Evolutionary conservation across 129 eudicot species (phyloP).

Genomic region (Flaveria robusta): DNA sequence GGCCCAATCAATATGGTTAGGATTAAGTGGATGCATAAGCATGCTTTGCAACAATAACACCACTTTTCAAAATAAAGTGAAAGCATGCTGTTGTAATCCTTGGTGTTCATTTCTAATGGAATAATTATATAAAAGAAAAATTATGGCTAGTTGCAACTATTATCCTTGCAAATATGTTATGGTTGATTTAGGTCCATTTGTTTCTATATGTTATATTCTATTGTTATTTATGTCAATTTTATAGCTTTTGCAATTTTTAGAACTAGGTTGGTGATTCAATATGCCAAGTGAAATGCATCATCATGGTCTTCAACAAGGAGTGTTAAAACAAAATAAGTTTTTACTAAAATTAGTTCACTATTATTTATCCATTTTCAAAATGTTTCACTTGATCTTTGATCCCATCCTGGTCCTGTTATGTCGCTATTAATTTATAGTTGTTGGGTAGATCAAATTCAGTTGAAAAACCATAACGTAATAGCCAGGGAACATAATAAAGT

Average conservation of each 20-base stretch:
- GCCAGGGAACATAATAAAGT: too few species aligned
- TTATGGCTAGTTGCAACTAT: neutral
- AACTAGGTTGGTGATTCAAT: neutral
- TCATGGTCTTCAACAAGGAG: neutral
- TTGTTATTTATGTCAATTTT: neutral
- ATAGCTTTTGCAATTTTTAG: neutral
- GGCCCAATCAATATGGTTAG: conserved; percentile 27
- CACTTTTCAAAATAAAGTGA: conserved; percentile 31
- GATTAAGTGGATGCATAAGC: conserved; percentile 37
- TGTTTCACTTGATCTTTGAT: too few species aligned
- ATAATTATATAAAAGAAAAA: neutral
- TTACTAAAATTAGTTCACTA: too few species aligned
- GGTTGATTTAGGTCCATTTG: neutral
- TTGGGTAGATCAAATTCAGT: too few species aligned
- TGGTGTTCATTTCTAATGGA: conserved; percentile 15
- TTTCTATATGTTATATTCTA: neutral
- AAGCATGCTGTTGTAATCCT: conserved; percentile 36
- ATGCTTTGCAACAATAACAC: conserved; percentile 40
- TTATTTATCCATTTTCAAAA: too few species aligned
- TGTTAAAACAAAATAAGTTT: too few species aligned
- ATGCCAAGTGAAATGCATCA: neutral
- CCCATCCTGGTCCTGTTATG: too few species aligned
- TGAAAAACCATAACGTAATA: too few species aligned
- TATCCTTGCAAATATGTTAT: conserved; percentile 15
- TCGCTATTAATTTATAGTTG: too few species aligned